These are phyloP conservation scores for Blastobotrys petasosporus DNA, from an alignment of 1,139 yeast genomes.

Conservation along the genomic window DNA sequence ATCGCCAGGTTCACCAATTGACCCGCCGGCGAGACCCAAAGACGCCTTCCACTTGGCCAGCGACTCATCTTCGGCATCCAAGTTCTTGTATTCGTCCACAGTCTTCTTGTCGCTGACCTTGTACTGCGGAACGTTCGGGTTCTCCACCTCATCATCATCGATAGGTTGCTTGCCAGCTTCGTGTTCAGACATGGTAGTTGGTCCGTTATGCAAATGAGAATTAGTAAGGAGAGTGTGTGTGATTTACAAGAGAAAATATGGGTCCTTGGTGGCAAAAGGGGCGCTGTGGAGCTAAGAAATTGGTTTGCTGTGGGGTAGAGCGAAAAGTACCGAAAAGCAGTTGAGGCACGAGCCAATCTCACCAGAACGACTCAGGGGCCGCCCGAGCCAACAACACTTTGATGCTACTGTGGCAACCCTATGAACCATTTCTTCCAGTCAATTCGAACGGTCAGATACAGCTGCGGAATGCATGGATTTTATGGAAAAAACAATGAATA, in stretches of 20 bases:
- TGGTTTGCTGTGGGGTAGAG: not conserved
- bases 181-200: conserved; percentile 7
- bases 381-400: too few species aligned
- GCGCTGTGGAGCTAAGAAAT: not conserved
- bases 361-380: too few species aligned
- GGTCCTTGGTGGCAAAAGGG: not conserved
- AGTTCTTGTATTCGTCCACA: conserved; percentile 66
- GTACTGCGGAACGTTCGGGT: conserved; percentile 36
- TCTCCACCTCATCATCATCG: not conserved
- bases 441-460: too few species aligned
- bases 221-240: too few species aligned
- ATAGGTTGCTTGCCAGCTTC: not conserved
- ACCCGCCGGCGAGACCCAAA: conserved; percentile 55
- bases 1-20: conserved; percentile 52
- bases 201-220: conserved; percentile 1
- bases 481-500: too few species aligned
- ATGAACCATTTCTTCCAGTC: too few species aligned
- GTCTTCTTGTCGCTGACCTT: conserved; percentile 81
- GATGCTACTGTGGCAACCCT: too few species aligned
- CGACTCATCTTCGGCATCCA: conserved; percentile 90
- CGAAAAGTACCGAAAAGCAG: too few species aligned
- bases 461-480: too few species aligned
- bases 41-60: conserved; percentile 91
- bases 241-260: not conserved
- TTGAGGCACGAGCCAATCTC: too few species aligned